Evolutionary conservation across 2,329 filamentous ascomycete species (phyloP), one percentile per base, ranked within the genome.

Genomic region (Dothideomycetes sp.): DNA sequence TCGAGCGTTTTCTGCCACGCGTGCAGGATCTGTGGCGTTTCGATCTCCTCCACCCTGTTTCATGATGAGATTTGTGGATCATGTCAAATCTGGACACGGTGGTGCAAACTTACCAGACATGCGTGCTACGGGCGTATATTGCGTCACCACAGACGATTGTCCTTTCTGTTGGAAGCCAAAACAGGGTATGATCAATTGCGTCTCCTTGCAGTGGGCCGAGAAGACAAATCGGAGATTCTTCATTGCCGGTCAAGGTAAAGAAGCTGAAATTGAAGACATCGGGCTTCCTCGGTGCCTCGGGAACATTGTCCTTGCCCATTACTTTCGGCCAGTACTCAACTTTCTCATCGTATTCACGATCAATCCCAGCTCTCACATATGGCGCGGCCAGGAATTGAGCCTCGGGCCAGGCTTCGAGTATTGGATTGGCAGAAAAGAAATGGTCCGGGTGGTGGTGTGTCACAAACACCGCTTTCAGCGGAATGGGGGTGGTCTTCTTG

Each of bases 371-470:
- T 19, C 51, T 44, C n/a, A 59, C 56, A 32, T 40, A 40, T 27
- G 37, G 56, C 48, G 42, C 49, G 45, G 37, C 52, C 46, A 29
- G 40, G 45, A 16, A 35, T 15, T 16, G 34, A 3, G 51, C 50
- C 5, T 19, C 22, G 0, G 53, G 49, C 30, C 48, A 57, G 3
- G 53, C 49, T 9, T 53, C 53, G 2, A 59, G 50, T 36, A 58
- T 54, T 1, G 52, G 49, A 29, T 58, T 56, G 17, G 37, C 37
- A 10, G 31, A 34, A 15, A 40, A 40, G 32, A 54, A 59, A 45
- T 60, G 54, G 42, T 59, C 55, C 4, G 56, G 55, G 38, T 58
- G 57, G 37, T 60, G 57, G 42, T 59, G 56, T 5, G 57, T 59
- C 15, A 56, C 47, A 39, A 59, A 60, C 27, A 60, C 45, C 4